Base-by-base conservation (phyloP, 2,329 filamentous ascomycete genomes). In the Microdochium trichocladiopsis region DNA sequence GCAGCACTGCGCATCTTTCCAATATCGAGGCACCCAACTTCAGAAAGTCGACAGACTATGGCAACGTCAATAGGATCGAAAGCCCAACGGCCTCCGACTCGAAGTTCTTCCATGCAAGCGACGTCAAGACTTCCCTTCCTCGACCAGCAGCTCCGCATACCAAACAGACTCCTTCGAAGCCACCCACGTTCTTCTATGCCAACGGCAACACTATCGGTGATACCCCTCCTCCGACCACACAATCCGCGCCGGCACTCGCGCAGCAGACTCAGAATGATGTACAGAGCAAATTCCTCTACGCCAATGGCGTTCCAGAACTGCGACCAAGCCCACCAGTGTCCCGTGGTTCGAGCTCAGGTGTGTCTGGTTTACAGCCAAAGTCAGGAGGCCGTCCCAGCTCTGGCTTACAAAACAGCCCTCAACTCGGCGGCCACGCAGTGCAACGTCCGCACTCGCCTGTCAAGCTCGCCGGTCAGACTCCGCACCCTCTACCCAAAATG, bases 41-140 rank as follows among this genome's bases (percentile, higher is more conserved):
- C 41, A 45, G 18, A 12, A 64, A 54, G 50, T 58, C 57, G 56
- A 64, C 68, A 31, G 69, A 74, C 14, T 55, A 57, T 8, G 60
- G 61, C 18, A 57, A 52, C 22, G 55, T 60, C 51, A 53, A 58
- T 47, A 65, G 59, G 54, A 60, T 67, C 61, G 60, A 67, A 23
- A 48, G 47, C 11, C 51, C 10, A 8, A 45, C 16, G n/a, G 16
- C 18, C 21, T 60, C 63, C 21, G 78, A 80, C 50, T 71, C 86
- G 51, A 93, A 90, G 72, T 97, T 97, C 77, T 96, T 99, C 67
- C 92, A 95, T 66, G 94, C 92, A 25, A 90, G 85, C 66, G 90
- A 96, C 60, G 87, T 80, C 37, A 85, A 80, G 60, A 63, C 67
- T 53, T 66, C 61, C 50, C 61, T 63, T 50, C 62, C 71, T 25